A percentile compares a stretch with the other conserved stretches of the same genome.
phyloP scores from a whole-genome alignment of 495 filamentous ascomycete species.

The Penicillium psychrofluorescens region DNA sequence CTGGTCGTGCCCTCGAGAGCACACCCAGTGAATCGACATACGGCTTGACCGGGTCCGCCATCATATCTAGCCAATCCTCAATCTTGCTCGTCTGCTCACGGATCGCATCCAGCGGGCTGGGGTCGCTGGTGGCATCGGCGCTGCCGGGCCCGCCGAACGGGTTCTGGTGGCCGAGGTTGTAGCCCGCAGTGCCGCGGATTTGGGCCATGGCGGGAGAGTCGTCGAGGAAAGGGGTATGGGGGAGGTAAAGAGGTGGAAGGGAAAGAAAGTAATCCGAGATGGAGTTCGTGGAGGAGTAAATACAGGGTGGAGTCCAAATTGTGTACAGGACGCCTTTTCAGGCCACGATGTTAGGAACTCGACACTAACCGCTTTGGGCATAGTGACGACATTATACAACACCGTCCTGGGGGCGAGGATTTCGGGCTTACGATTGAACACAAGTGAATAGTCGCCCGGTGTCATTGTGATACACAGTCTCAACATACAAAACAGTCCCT shows the following conservation, averaged over 20 bases:
- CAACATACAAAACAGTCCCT: neutral
- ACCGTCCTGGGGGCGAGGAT: too few species aligned
- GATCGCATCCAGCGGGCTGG: conserved; percentile 85
- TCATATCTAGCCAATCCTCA: conserved; percentile 84
- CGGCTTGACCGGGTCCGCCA: conserved; percentile 92
- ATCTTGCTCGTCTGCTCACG: conserved; percentile 96
- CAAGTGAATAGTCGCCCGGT: neutral
- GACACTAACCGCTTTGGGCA: conserved; percentile 22
- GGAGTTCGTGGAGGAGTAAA: too few species aligned
- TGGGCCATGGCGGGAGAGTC: conserved; percentile 64
- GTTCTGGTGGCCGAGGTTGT: conserved; percentile 78
- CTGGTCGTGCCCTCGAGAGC: too few species aligned
- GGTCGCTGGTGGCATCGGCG: conserved; percentile 58
- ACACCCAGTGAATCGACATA: conserved; percentile 45
- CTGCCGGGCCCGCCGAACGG: conserved; percentile 62
- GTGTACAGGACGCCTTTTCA: conserved; percentile 27
- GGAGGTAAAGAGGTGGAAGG: too few species aligned
- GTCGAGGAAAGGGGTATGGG: conserved; percentile 9
- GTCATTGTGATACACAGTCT: neutral
- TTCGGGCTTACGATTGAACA: too few species aligned
- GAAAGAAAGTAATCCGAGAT: too few species aligned
- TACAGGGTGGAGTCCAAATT: neutral
- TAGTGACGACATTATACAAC: conserved; percentile 26
- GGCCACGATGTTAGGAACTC: conserved; percentile 39
- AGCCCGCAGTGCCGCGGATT: conserved; percentile 92